These are phyloP conservation scores for Pseudonectria buxi DNA, from an alignment of 2,329 filamentous ascomycete species.

Conservation along the genomic window DNA sequence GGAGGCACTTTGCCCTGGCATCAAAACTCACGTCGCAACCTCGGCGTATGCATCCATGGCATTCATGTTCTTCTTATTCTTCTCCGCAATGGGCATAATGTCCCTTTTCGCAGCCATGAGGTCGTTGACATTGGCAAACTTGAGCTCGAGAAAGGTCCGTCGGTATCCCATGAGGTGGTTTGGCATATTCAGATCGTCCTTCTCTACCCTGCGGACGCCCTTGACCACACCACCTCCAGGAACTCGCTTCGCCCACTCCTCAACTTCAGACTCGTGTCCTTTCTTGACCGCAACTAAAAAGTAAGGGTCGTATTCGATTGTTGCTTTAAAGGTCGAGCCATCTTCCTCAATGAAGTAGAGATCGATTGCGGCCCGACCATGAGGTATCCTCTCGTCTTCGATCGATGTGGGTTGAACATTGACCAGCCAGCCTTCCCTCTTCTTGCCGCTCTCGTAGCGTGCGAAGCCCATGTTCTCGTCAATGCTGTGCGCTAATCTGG, in stretches of 20 bases:
- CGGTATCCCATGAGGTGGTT: constrained; percentile 92
- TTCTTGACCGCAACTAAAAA: constrained; percentile 87
- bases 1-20: not conserved
- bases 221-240: constrained; percentile 76
- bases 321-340: constrained; percentile 87
- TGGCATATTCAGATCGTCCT: constrained; percentile 90
- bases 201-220: constrained; percentile 68
- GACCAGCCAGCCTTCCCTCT: constrained; percentile 82
- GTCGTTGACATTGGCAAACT: constrained; percentile 82
- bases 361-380: constrained; percentile 84
- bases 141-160: constrained; percentile 78
- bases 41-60: constrained; percentile 98
- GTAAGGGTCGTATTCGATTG: constrained; percentile 93
- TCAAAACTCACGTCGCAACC: constrained; percentile 66
- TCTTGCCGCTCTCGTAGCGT: constrained; percentile 81
- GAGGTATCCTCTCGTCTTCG: constrained; percentile 75
- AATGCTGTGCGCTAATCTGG: constrained; percentile 75
- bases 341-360: constrained; percentile 96
- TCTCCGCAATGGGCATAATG: constrained; percentile 86
- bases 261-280: constrained; percentile 84
- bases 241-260: constrained; percentile 85
- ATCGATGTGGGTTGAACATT: constrained; percentile 89
- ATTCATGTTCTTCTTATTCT: constrained; percentile 92
- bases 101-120: constrained; percentile 77
- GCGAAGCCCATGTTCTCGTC: constrained; percentile 94